Conservation (phyloP, 495 filamentous ascomycete genomes). For the Bacidia gigantensis region DNA sequence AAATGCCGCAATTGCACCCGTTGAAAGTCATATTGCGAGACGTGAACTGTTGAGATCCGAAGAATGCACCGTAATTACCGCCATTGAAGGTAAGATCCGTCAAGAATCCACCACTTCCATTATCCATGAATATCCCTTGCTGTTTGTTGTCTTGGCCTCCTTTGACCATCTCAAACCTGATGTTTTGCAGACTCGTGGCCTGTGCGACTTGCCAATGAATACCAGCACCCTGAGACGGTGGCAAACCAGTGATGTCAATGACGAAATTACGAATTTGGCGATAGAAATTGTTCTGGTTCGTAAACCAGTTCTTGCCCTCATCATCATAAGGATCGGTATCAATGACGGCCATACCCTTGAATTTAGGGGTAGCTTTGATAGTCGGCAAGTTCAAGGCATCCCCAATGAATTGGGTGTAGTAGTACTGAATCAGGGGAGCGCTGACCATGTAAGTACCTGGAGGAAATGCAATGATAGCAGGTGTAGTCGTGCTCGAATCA, state of each 20-base stretch:
- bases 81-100: slow-evolving; percentile 77
- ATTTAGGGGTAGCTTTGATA: slow-evolving; percentile 59
- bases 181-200: slow-evolving; percentile 82
- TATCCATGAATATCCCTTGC: slow-evolving; percentile 94
- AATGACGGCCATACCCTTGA: slow-evolving; percentile 78
- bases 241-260: slow-evolving; percentile 68
- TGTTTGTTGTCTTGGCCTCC: slow-evolving; percentile 59
- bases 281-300: slow-evolving; percentile 98
- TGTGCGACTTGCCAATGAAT: slow-evolving; percentile 99
- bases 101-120: slow-evolving; percentile 83
- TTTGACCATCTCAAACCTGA: slow-evolving; percentile 75
- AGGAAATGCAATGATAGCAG: slow-evolving; percentile 70
- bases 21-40: slow-evolving; percentile 86
- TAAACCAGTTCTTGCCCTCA: slow-evolving; percentile 56
- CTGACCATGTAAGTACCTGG: slow-evolving; percentile 62
- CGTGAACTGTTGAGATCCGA: slow-evolving; percentile 93
- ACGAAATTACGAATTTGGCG: slow-evolving; percentile 89
- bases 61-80: slow-evolving; percentile 68
- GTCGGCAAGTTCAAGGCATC: slow-evolving; percentile 57
- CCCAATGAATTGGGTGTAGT: slow-evolving; percentile 71
- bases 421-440: slow-evolving; percentile 54
- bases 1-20: slow-evolving; percentile 75
- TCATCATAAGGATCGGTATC: slow-evolving; percentile 73
- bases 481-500: slow-evolving; percentile 65
- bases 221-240: slow-evolving; percentile 49